Evolutionary conservation across 768 basidiomycete genomes (phyloP), one percentile per base, ranked within the genome.

Genomic region (Podaxis carcinomalis): DNA sequence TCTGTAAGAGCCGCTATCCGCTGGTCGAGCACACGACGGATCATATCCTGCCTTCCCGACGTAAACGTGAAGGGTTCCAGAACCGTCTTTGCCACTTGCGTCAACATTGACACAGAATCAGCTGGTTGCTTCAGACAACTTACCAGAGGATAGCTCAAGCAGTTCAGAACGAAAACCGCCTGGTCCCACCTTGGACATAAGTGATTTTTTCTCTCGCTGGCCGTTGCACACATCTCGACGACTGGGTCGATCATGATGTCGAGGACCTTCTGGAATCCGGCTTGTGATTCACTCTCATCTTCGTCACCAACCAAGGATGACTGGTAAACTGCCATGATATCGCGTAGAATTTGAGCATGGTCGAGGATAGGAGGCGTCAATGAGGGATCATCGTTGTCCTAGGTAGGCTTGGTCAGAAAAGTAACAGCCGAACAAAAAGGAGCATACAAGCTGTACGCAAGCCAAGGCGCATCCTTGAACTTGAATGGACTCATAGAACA

Each of bases 401-500:
- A 60, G 16, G 42, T 73, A 74, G 61, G 46, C 28, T n/a, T 53
- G 59, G 50, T 57, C 37, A 44, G 52, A 35, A 35, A 7, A 55
- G 1, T 39, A 10, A 57, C 13, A 28, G 52, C 5, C 3, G 50
- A 11, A 28, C 9, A 23, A 4, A 13, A 37, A 50, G 19, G 52
- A 10, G 70, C 83, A 39, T 68, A 89, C 89, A 14, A 88, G 70
- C 10, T 80, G 74, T n/a, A 82, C 72, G 21, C 80, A 78, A 10
- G 77, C 70, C 7, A 88, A 71, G 3, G 85, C 84, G 32, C 90
- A 85, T 1, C 93, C 91, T 73, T 94, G 93, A 0, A 88, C 80
- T 58, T 92, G 89, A 50, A 98, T 87, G 2, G 93, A 88, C 51
- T 93, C 92, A 64, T 92, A 90, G 73, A 98, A 99, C 11, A 89